Evolutionary conservation across 2,329 filamentous ascomycete genomes (phyloP).

Genomic region (Ascochyta clinopodiicola): DNA sequence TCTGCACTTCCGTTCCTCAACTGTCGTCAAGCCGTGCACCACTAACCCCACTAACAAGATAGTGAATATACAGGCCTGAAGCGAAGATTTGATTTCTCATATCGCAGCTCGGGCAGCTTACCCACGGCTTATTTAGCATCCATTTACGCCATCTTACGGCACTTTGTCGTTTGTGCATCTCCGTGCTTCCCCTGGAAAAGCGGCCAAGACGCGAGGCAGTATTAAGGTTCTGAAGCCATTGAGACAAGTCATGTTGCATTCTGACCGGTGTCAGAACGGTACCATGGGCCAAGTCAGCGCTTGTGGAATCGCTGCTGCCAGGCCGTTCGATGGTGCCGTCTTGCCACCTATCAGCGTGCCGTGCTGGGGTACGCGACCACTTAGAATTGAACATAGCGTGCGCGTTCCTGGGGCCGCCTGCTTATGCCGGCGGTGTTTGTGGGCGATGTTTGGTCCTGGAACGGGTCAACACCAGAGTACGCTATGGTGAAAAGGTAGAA

Average conservation of each 20-base stretch:
- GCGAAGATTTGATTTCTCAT: neutral
- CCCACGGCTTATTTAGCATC: neutral
- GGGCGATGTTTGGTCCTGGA: neutral
- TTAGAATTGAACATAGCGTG: neutral
- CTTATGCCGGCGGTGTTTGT: slow-evolving; percentile 12
- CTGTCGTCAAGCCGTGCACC: neutral
- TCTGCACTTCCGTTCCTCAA: neutral
- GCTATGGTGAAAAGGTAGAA: neutral
- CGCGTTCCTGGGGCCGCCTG: slow-evolving; percentile 14
- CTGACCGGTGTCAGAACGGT: slow-evolving; percentile 10
- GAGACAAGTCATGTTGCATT: neutral
- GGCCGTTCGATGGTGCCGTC: neutral
- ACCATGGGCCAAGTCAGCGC: slow-evolving; percentile 12
- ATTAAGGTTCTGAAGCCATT: slow-evolving; percentile 9
- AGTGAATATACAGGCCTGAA: slow-evolving; percentile 1
- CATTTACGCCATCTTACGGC: neutral
- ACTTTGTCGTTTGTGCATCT: neutral
- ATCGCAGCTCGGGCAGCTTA: neutral
- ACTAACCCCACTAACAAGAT: neutral
- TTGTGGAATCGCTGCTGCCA: slow-evolving; percentile 6
- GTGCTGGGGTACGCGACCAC: neutral
- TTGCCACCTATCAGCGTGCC: neutral
- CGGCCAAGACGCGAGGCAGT: slow-evolving; percentile 8
- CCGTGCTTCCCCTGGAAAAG: neutral
- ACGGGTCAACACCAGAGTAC: neutral